Base-by-base conservation (phyloP, 2,329 filamentous ascomycete genomes). In the Beauveria scarabaeidicola region DNA sequence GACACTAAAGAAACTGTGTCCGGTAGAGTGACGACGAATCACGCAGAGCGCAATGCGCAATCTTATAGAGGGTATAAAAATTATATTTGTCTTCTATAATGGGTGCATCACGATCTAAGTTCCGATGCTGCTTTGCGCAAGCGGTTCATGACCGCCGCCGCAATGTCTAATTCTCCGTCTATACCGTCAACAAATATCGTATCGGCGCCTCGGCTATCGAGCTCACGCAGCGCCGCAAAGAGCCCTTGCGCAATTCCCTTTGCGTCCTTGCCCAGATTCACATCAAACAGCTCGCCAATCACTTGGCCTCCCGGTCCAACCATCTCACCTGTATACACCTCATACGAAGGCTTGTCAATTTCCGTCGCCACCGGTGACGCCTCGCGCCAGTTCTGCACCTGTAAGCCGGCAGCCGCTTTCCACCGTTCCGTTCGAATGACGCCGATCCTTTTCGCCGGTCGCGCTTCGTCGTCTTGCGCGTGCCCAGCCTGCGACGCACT, bases 141-240 rank as follows among this genome's bases (percentile, higher is more conserved):
- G 64, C 89, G 80, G 68, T 93, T 93, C 88, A 93, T 92, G 65
- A 93, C 86, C 25, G 89, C 94, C 25, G 90, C 90, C 21, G 91
- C 91, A 66, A 94, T 87, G 69, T 94, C 89, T 36, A 88, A 86
- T 61, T 88, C 84, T 61, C 89, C 88, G 62, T 84, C 79, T 60
- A 97, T 89, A 2, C 93, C 93, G 71, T 99, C 94, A 11, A 97
- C 90, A 66, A 92, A 89, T 56, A 99, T 97, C 21, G 88, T 79
- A 69, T 94, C 86, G 4, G 91, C 91, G 32, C 85, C 83, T 63
- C 85, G 80, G 67, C 86, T 83, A 71, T 99, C 94, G 63, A 99
- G 81, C 65, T 92, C 89, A 57, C 94, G 81, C 58, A 99, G 77
- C 1, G 91, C 90, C 13, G 90, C 90, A 71, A 99, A 99, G 15